Percentiles rank a stretch among this genome's conserved stretches.
These are phyloP conservation scores for Olyra latifolia DNA, from an alignment of 176 grass and related monocot genomes.

Conservation along the genomic window DNA sequence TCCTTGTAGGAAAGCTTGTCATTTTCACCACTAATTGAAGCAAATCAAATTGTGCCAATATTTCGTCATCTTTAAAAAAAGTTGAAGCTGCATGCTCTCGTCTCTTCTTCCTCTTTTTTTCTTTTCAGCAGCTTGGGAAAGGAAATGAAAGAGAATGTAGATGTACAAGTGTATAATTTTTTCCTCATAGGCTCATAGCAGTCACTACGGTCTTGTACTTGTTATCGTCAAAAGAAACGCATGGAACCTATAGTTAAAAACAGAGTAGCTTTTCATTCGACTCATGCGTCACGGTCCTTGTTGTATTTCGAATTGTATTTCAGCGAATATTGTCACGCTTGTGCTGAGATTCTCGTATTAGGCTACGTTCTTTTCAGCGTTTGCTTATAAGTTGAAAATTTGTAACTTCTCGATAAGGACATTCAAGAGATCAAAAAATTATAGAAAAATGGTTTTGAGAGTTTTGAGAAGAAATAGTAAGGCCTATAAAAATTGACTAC, in stretches of 20 bases:
- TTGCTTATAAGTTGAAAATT: too few relatives aligned
- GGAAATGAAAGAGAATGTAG: neutral
- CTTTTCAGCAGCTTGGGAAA: neutral
- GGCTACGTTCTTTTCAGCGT: too few relatives aligned
- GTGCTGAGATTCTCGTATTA: too few relatives aligned
- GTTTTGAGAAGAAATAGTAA: too few relatives aligned
- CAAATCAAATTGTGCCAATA: conserved; percentile 29
- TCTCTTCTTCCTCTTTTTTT: neutral
- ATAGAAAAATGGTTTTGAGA: too few relatives aligned
- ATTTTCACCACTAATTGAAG: conserved; percentile 42
- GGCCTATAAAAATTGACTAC: too few relatives aligned
- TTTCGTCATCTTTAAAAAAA: conserved; percentile 12
- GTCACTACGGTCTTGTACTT: neutral
- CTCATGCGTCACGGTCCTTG: too few relatives aligned
- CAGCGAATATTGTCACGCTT: too few relatives aligned
- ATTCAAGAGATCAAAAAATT: too few relatives aligned
- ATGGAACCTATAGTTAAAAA: neutral
- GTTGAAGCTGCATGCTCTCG: neutral
- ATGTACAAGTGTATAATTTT: neutral
- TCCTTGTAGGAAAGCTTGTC: conserved; percentile 29
- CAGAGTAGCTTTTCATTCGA: neutral
- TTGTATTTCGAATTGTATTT: too few relatives aligned
- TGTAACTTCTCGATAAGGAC: too few relatives aligned
- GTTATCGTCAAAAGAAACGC: neutral
- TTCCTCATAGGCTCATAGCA: neutral